phyloP scores from a whole-genome alignment of 1,284 basidiomycete genomes.

The Apiotrichum akiyoshidainum region DNA sequence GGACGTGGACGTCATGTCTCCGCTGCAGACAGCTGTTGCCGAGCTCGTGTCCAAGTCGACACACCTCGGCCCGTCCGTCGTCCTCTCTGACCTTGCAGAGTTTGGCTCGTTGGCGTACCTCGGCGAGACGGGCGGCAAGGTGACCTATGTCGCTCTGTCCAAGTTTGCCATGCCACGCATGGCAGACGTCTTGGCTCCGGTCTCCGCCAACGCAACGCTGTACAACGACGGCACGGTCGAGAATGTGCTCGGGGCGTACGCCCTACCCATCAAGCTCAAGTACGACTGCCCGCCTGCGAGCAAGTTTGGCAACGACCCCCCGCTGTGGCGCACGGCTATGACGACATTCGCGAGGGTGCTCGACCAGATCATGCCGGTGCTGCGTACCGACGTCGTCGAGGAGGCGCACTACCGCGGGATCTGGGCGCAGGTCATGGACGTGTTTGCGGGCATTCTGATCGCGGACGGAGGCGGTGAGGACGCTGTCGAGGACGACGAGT shows the following conservation, averaged over 20 bases:
- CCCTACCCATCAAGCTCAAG: conserved; percentile 87
- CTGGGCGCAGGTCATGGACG: conserved; percentile 81
- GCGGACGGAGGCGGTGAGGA: conserved; percentile 63
- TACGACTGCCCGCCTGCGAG: conserved; percentile 87
- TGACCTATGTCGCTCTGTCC: conserved; percentile 81
- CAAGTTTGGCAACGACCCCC: conserved; percentile 76
- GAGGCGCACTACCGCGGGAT: conserved; percentile 67
- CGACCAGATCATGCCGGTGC: conserved; percentile 17
- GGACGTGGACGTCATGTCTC: conserved; percentile 78
- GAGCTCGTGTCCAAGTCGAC: conserved; percentile 61
- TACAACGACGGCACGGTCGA: conserved; percentile 82
- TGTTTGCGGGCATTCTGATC: conserved; percentile 73
- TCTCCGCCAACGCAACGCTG: conserved; percentile 44
- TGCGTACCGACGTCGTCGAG: conserved; percentile 53
- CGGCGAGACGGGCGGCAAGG: conserved; percentile 64
- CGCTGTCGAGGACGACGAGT: conserved; percentile 75
- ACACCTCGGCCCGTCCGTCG: conserved; percentile 62
- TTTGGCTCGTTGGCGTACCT: conserved; percentile 80
- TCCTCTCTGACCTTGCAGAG: conserved; percentile 79
- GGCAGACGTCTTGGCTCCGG: conserved; percentile 60
- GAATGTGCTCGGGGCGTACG: conserved; percentile 74
- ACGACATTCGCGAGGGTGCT: conserved; percentile 26
- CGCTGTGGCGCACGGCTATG: conserved; percentile 76
- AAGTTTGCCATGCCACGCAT: conserved; percentile 83
- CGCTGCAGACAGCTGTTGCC: conserved; percentile 72